Base-by-base conservation (phyloP, 208 protist genomes). In the Novymonas esmeraldas region DNA sequence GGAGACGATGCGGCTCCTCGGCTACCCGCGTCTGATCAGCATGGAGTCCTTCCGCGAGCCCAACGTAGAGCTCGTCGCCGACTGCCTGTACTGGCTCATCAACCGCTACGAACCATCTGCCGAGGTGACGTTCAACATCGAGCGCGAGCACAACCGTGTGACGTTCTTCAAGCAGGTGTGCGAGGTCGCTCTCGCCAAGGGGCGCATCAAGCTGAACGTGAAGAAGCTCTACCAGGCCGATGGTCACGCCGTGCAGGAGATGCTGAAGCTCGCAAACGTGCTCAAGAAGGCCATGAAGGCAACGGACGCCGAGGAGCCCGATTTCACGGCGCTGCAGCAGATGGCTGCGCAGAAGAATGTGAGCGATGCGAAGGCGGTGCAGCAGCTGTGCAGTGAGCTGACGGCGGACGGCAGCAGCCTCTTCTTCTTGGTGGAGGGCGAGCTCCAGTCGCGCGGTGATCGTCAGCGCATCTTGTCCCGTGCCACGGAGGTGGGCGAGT, bases 21-120 rank as follows among this genome's bases (percentile, higher is more conserved):
- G 97, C 24, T 99, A 99, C 69, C 89, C 86, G 0, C 85, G 88
- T n/a, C 85, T 96, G 22, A 96, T 99, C 67, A 98, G 95, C 61
- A 95, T 98, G 84, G 97, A 99, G 57, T 98, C 96, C 16, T 98
- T 99, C 76, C 85, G 95, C n/a, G 89, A 73, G 16, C 97, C 97
- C 18, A 98, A 98, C 64, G 98, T 98, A 20, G 93, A 97, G 79
- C 74, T 98, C 4, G 95, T 99, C 2, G 93, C 93, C 0, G 92
- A 98, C 61, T 92, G 94, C 26, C 72, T 97, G 7, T 92, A 86
- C 73, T 98, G 95, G 95, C 90, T 98, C 28, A 94, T 98, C 39
- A 90, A 89, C 62, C 87, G 91, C 65, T 97, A 98, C 67, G 94
- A 98, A 39, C 94, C 94, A 24, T 94, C 90, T 6, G 83, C 89